Evolutionary conservation across 768 basidiomycete species (phyloP).

Genomic region (Trametopsis cervina): DNA sequence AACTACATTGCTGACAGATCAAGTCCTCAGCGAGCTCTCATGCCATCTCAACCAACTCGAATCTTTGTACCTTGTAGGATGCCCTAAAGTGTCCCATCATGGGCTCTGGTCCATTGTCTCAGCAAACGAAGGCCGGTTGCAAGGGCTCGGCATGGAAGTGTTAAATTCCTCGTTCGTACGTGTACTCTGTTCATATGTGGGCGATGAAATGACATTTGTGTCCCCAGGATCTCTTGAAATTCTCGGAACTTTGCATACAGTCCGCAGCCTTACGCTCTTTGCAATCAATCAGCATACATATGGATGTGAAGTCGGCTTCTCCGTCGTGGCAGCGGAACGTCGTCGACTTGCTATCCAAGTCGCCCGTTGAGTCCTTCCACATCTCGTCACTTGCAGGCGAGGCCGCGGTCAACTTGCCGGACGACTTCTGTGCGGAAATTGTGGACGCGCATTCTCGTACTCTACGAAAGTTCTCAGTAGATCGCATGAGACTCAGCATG

Average conservation of each 20-base stretch:
- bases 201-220: neutral
- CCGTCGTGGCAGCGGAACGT: conserved; percentile 15
- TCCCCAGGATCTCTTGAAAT: conserved; percentile 44
- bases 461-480: conserved; percentile 53
- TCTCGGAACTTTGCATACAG: conserved; percentile 33
- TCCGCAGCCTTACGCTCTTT: conserved; percentile 36
- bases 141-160: conserved; percentile 53
- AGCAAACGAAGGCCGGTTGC: conserved; percentile 38
- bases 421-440: conserved; percentile 45
- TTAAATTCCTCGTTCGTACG: conserved; percentile 55
- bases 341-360: conserved; percentile 11
- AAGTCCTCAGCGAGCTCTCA: conserved; percentile 42
- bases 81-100: conserved; percentile 56
- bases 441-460: conserved; percentile 42
- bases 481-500: conserved; percentile 52
- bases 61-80: conserved; percentile 57
- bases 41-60: conserved; percentile 44
- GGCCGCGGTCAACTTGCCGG: conserved; percentile 27
- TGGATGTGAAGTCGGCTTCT: conserved; percentile 24
- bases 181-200: conserved; percentile 10
- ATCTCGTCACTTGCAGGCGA: conserved; percentile 42
- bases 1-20: conserved; percentile 54
- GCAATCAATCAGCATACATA: conserved; percentile 51
- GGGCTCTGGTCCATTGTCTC: conserved; percentile 50
- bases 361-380: conserved; percentile 55